These are phyloP conservation scores for Imleria badia DNA, from an alignment of 768 basidiomycete genomes.

Conservation along the genomic window DNA sequence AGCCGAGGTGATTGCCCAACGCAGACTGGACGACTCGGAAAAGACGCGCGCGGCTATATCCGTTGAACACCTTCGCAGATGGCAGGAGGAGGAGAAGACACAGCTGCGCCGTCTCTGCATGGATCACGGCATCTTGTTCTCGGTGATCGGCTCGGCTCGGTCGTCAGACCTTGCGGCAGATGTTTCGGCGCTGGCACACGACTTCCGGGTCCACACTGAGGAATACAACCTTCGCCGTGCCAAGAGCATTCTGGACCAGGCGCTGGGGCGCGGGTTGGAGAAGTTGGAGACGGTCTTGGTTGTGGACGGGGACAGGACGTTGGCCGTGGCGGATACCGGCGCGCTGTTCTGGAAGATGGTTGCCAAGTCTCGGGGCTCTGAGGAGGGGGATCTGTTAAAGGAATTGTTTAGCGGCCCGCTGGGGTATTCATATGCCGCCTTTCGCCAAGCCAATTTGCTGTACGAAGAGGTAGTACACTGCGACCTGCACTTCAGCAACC, in stretches of 20 bases:
- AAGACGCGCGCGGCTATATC: constrained; percentile 9
- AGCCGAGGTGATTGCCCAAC: constrained; percentile 13
- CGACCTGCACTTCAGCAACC: constrained; percentile 10
- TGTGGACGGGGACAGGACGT: constrained; percentile 12
- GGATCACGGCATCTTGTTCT: constrained; percentile 15
- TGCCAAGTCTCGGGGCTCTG: constrained; percentile 11
- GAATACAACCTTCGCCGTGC: constrained; percentile 14
- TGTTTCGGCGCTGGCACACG: constrained; percentile 9
- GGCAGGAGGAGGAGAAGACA: constrained; percentile 16
- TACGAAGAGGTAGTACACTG: constrained; percentile 12
- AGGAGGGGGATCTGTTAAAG: constrained; percentile 7
- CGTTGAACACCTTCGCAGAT: constrained; percentile 13
- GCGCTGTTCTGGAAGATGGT: constrained; percentile 12
- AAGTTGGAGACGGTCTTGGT: constrained; percentile 13
- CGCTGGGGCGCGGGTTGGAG: constrained; percentile 10
- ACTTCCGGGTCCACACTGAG: constrained; percentile 12
- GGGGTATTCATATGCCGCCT: constrained; percentile 14
- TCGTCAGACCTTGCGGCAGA: constrained; percentile 12
- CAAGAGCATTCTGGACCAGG: constrained; percentile 14
- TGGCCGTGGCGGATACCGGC: constrained; percentile 13
- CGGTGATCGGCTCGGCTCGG: constrained; percentile 11
- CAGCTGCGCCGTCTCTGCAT: constrained; percentile 16
- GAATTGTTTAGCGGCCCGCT: constrained; percentile 13
- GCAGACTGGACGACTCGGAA: constrained; percentile 10
- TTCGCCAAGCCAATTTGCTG: constrained; percentile 11